A percentile compares a stretch with the other conserved stretches of the same genome.
Conservation (phyloP, 257 asterid species). For the Capsicum rhomboideum region DNA sequence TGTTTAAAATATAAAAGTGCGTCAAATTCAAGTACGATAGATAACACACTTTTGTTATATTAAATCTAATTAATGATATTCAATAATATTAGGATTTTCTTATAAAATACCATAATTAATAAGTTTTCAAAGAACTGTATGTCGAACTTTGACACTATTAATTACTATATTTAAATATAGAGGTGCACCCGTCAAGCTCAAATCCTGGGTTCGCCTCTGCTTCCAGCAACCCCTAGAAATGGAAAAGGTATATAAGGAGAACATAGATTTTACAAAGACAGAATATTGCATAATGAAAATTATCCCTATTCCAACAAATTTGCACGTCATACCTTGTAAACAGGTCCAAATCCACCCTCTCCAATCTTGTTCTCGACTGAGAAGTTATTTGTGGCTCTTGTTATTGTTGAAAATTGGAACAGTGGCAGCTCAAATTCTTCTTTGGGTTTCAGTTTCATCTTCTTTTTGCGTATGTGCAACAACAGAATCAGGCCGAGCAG, state of each 20-base stretch:
- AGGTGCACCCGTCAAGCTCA: no score
- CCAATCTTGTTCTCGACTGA: not conserved
- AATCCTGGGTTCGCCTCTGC: no score
- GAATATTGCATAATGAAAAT: not conserved
- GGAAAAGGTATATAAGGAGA: not conserved
- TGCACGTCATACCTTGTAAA: not conserved
- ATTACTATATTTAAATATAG: no score
- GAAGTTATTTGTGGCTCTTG: slow-evolving; percentile 6
- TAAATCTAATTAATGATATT: no score
- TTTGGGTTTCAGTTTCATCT: not conserved
- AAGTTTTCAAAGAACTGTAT: no score
- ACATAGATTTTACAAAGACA: not conserved
- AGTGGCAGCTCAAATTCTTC: slow-evolving; percentile 12
- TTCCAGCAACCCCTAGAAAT: slow-evolving; percentile 13
- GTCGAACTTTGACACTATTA: no score
- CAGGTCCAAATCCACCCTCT: not conserved
- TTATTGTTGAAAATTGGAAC: slow-evolving; percentile 9
- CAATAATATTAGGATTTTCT: no score
- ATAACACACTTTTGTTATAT: no score
- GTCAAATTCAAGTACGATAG: no score
- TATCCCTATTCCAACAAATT: not conserved
- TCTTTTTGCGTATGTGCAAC: not conserved
- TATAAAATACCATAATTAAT: no score
- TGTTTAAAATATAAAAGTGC: no score
- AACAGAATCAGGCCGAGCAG: not conserved